Evolutionary conservation across 495 filamentous ascomycete genomes (phyloP).

Genomic region (Podospora bellae-mahoneyi): DNA sequence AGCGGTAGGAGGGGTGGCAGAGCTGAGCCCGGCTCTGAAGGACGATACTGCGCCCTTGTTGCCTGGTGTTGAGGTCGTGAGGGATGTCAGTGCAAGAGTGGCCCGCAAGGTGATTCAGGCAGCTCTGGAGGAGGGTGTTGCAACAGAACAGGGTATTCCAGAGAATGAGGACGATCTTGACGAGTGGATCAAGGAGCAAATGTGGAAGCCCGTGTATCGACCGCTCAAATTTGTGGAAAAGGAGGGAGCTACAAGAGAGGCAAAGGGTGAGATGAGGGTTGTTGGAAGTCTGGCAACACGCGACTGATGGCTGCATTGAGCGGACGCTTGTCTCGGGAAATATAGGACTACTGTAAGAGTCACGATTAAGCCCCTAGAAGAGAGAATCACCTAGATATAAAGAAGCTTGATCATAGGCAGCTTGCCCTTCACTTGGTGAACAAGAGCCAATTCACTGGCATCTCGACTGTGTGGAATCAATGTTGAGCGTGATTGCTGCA

Average conservation of each 20-base stretch:
- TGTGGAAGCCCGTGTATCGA: constrained; percentile 81
- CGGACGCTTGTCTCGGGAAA: background rate
- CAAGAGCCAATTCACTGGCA: background rate
- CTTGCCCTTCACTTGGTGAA: too few species aligned
- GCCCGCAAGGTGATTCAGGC: constrained; percentile 74
- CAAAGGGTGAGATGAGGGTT: constrained; percentile 59
- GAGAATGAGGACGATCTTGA: constrained; percentile 56
- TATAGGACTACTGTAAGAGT: background rate
- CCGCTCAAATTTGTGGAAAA: constrained; percentile 55
- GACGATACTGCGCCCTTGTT: constrained; percentile 55
- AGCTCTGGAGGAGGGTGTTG: constrained; percentile 65
- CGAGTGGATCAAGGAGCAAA: constrained; percentile 82
- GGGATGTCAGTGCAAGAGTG: constrained; percentile 72
- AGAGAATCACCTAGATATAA: too few species aligned
- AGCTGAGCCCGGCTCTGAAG: constrained; percentile 62
- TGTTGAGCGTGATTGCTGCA: background rate
- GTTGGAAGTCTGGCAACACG: constrained; percentile 33
- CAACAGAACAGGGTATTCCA: constrained; percentile 59
- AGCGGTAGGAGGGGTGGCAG: constrained; percentile 69
- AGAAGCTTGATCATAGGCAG: too few species aligned
- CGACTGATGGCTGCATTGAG: background rate
- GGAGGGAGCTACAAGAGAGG: constrained; percentile 48
- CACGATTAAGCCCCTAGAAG: background rate
- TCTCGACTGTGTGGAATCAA: background rate
- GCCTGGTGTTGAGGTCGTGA: constrained; percentile 72